A percentile compares a stretch with the other conserved stretches of the same genome.
These are phyloP conservation scores for Nannochloropsis gaditana DNA, from an alignment of 108 stramenopile species.

Conservation along the genomic window DNA sequence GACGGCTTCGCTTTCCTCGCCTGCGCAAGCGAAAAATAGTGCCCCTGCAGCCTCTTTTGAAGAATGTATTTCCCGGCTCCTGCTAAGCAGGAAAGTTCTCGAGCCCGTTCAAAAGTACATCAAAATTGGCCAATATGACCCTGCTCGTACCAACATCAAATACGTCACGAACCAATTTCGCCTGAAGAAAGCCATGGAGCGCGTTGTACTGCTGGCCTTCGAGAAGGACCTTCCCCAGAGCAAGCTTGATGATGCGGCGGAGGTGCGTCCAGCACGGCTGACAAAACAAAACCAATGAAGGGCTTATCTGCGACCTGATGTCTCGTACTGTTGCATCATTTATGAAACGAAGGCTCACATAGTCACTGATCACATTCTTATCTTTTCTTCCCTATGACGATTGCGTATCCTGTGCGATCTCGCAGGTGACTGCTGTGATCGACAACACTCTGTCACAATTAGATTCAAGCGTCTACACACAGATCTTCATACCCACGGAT, in stretches of 20 bases:
- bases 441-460: background rate
- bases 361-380: too few relatives aligned
- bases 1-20: background rate
- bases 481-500: background rate
- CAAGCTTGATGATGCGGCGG: conserved; percentile 5
- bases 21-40: background rate
- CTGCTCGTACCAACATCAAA: conserved; percentile 4
- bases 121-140: conserved; percentile 13
- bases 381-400: too few relatives aligned
- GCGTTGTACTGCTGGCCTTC: conserved; percentile 4
- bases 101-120: background rate
- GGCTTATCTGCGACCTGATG: too few relatives aligned
- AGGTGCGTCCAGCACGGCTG: background rate
- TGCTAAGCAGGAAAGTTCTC: background rate
- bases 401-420: too few relatives aligned
- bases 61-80: conserved; percentile 10
- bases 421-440: background rate
- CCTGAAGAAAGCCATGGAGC: background rate
- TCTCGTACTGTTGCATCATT: too few relatives aligned
- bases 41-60: background rate
- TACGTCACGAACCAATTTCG: background rate
- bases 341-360: too few relatives aligned
- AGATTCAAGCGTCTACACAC: conserved; percentile 20
- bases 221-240: background rate
- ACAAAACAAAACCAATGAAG: too few relatives aligned